Conservation (phyloP, 2,329 filamentous ascomycete genomes). For the Talaromyces sp. region DNA sequence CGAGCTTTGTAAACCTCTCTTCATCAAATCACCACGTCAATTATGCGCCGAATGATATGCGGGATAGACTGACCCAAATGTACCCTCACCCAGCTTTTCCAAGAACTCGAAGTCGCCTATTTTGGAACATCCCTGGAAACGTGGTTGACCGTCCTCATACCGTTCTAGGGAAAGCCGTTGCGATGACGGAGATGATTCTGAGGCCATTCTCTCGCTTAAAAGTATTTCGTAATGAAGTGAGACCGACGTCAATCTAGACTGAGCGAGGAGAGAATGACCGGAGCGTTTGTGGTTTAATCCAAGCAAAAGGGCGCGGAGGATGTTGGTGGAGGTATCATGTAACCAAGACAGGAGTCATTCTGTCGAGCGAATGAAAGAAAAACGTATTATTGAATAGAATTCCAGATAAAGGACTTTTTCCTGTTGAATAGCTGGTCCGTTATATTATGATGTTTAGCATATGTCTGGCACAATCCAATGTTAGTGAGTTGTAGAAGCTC, state of each 20-base stretch:
- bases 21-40: slow-evolving; percentile 10
- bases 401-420: not conserved
- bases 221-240: not conserved
- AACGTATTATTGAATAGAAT: not conserved
- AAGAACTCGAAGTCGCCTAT: slow-evolving; percentile 42
- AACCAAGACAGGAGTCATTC: not conserved
- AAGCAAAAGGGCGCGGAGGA: not conserved
- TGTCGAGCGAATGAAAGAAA: not conserved
- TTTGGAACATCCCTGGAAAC: slow-evolving; percentile 76
- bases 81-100: slow-evolving; percentile 78
- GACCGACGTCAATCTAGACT: not conserved
- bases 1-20: slow-evolving; percentile 89
- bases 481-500: not conserved
- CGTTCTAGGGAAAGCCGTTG: slow-evolving; percentile 44
- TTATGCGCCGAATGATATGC: not conserved
- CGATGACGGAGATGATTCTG: slow-evolving; percentile 25
- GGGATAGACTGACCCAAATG: slow-evolving; percentile 68
- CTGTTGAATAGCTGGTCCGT: not conserved
- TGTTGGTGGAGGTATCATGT: slow-evolving; percentile 1
- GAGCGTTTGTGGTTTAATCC: not conserved
- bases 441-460: not conserved
- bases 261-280: not conserved
- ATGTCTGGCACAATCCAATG: not conserved
- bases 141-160: slow-evolving; percentile 47
- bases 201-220: slow-evolving; percentile 29